Evolutionary conservation across 352 stramenopile genomes (phyloP).

Genomic region (Globisporangium megalacanthum): DNA sequence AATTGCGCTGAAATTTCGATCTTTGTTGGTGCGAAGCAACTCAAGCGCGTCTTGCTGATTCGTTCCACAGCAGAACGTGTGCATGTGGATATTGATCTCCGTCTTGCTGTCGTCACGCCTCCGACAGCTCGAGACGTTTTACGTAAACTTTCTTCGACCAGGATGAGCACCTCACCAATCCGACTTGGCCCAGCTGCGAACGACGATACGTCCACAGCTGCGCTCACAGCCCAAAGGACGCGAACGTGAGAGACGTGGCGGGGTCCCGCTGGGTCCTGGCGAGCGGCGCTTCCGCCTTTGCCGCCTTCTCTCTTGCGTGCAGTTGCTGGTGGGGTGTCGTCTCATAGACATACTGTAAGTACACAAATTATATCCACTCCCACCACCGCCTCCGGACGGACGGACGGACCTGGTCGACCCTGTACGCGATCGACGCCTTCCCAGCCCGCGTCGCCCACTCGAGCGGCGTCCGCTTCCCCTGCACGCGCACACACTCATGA

Average conservation of each 20-base stretch:
- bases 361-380: not conserved
- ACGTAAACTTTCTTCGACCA: too few relatives aligned
- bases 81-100: too few relatives aligned
- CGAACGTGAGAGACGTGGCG: not conserved
- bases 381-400: too few relatives aligned
- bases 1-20: too few relatives aligned
- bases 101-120: too few relatives aligned
- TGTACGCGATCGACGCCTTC: constrained; percentile 67
- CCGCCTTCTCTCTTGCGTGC: constrained; percentile 34
- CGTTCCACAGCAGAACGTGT: too few relatives aligned
- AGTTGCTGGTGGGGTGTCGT: constrained; percentile 28
- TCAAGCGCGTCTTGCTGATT: too few relatives aligned
- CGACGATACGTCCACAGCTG: too few relatives aligned
- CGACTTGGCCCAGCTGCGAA: too few relatives aligned
- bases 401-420: constrained; percentile 49
- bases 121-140: too few relatives aligned
- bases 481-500: not conserved
- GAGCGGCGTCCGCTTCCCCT: constrained; percentile 60
- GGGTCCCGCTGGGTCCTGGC: constrained; percentile 1
- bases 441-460: constrained; percentile 65
- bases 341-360: not conserved
- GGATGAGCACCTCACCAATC: too few relatives aligned
- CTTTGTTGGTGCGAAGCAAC: too few relatives aligned
- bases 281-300: constrained; percentile 4
- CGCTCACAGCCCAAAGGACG: not conserved